Evolutionary conservation across 371 early-diverging fungal species (phyloP), one percentile per base, ranked within the genome.

Genomic region (Mucor saturninus): DNA sequence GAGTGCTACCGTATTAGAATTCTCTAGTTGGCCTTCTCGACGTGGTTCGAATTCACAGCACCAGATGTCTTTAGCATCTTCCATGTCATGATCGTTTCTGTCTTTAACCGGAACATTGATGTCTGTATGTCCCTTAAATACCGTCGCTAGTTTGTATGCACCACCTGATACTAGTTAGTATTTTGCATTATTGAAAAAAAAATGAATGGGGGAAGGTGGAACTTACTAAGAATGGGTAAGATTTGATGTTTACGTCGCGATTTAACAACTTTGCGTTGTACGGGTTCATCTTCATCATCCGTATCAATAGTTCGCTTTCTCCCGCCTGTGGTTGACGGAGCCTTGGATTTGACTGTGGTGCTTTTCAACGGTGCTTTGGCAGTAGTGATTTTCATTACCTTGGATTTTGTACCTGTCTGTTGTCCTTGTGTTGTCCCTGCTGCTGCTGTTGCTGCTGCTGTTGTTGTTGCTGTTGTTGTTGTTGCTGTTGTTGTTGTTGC

Each of bases 31-130:
- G 13, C 35, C 54, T 7, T 29, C 13, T 35, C 31, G 43, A 5
- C 8, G 14, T 3, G 77, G 77, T 38, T 80, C 80, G 49, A 71
- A 80, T 39, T 73, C 75, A 42, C 80, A 80, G 7, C 70, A 72
- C 80, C 80, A 80, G n/a, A 77, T 59, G 37, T 77, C 72, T 14
- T 55, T 49, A 10, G 50, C 29, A n/a, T 60, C 56, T 2, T 61
- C 64, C 0, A 52, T 39, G 10, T 69, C 66, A 38, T 68, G 57
- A 4, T 68, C 50, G 31, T 50, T 30, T 7, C 7, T 43, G 1
- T 35, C 52, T 42, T 50, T 26, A 10, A 54, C 65, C 13, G 72
- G 68, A 2, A 55, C 29, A 40, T 72, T 64, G 40, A 62, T 32
- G 15, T 72, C 61, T 4, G 62, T 61, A 52, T 72, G 67, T n/a